Evolutionary conservation across 208 protist species (phyloP), one percentile per base, ranked within the genome.

Genomic region (Leishmania aethiopica): DNA sequence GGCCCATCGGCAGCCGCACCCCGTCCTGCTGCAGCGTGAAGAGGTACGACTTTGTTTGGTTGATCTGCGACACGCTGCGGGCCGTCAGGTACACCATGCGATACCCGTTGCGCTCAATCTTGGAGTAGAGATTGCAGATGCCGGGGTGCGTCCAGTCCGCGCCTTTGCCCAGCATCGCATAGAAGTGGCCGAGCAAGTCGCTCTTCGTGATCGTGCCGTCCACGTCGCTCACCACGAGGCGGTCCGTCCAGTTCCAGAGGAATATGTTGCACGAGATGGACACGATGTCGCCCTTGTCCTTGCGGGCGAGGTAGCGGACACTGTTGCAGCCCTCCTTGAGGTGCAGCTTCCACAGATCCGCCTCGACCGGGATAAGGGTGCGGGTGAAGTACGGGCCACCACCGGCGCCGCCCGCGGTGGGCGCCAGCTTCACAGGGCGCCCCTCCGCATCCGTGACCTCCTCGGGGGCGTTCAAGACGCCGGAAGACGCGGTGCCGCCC

Each of bases 131-230:
- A 3, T 91, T 89, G 78, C 95, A 95, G 80, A 98, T 97, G 71
- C 98, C 98, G 1, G 94, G 91, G 82, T 99, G 99, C 0, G 97
- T 99, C 98, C 98, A 99, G 82, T 99, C 97, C 1, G 76, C 80
- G 22, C 91, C 91, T 53, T 93, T 88, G 60, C 98, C 98, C 57
- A 99, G 64, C 25, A 94, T 86, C 25, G 97, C 90, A 70, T 99
- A 95, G 47, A 99, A 89, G 85, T 99, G 98, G 3, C 99, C 99
- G 81, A 97, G 91, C 45, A 99, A 74, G 86, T 99, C 99, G 75
- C 96, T 98, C 85, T 98, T 98, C 1, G 99, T 99, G 79, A 99
- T 99, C 0, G 99, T 99, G 67, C 99, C 99, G 88, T 99, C 99
- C 35, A 99, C 94, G 86, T 99, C 99, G 57, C 96, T 99, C 67